Evolutionary conservation across 768 basidiomycete species (phyloP).

Genomic region (Lactifluus echinatus): DNA sequence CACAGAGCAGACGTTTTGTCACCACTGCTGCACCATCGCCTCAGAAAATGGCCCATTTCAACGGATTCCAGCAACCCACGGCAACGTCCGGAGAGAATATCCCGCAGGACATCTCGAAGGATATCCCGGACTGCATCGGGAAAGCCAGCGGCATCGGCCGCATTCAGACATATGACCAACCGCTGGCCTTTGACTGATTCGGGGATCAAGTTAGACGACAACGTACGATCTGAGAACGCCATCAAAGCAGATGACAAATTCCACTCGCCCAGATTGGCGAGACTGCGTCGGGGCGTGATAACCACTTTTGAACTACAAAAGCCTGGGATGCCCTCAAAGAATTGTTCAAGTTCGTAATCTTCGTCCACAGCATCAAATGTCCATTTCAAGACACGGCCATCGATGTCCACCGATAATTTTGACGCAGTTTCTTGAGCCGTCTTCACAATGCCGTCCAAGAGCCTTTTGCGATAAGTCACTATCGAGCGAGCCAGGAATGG

Average conservation of each 20-base stretch:
- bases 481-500: too few relatives aligned
- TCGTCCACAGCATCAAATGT: background rate
- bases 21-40: background rate
- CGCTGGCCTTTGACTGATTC: background rate
- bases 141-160: background rate
- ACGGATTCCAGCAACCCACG: background rate
- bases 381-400: background rate
- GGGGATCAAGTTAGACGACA: background rate
- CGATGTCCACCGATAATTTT: background rate
- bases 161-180: background rate
- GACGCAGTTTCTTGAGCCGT: background rate
- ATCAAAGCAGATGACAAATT: background rate
- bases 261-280: too few relatives aligned
- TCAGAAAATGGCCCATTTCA: background rate
- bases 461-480: background rate
- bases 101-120: background rate
- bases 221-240: background rate
- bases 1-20: background rate
- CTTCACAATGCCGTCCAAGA: background rate
- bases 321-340: background rate
- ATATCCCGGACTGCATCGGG: background rate
- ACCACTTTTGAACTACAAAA: background rate
- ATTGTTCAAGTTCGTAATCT: background rate
- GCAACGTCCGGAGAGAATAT: background rate
- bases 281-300: too few relatives aligned